Base-by-base conservation (phyloP, 768 basidiomycete genomes). In the Cystoderma amianthinum region DNA sequence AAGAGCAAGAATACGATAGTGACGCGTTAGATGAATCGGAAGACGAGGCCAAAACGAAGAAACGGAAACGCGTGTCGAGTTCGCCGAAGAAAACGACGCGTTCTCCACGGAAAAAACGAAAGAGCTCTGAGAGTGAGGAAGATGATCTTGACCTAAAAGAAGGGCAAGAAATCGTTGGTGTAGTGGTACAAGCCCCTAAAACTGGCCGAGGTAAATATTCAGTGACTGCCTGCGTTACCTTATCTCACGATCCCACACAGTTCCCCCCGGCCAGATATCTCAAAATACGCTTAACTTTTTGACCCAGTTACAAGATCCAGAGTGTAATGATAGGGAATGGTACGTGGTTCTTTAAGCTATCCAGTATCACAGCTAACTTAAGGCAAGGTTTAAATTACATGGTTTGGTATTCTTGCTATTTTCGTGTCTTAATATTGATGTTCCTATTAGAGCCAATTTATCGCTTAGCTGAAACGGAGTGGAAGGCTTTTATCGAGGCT, bases 311-410 rank as follows among this genome's bases (percentile, higher is more conserved):
- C 72, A 72, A 53, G 76, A 87, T 44, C 84, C 89, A 1, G 71
- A 77, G 33, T 81, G 80, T 53, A 93, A 97, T 46, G 86, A 96
- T 56, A 73, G 91, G 3, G 73, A 82, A 63, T 89, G 90, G 91
- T 88, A 42, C 15, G 55, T 48, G 37, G 3, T 21, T 3, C 19
- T 13, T 15, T n/a, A n/a, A n/a, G n/a, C 12, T 15, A 3, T 36
- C 28, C 22, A 13, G 20, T 21, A 17, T 34, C 15, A 25, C 44
- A 38, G n/a, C n/a, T n/a, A n/a, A 21, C 43, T 33, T 13, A 34
- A 38, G 3, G 15, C 35, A 90, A 42, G 90, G 89, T 95, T 94
- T 60, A 85, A 82, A 57, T 65, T 86, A 15, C 78, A 90, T 50
- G 85, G 85, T 84, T 55, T 43, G 38, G 50, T 48, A 45, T 51